Base-by-base conservation (phyloP, 2,329 filamentous ascomycete species). In the Exophiala sideris region DNA sequence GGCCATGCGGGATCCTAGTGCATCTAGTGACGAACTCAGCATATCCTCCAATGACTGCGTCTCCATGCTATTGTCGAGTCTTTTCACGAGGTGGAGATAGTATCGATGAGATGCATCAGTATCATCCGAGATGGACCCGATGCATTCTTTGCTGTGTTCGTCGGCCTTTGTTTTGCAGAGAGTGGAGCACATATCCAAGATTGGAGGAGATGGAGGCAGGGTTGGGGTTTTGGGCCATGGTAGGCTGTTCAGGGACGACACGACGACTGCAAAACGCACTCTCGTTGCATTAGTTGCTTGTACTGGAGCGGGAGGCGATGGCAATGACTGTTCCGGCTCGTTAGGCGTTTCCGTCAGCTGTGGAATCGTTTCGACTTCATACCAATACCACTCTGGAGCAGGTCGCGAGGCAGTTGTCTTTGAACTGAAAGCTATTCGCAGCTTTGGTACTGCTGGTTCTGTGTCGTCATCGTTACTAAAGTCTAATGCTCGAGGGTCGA, bases 41-140 rank as follows among this genome's bases (percentile, higher is more conserved):
- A 29, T 29, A 8, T 29, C 24, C 24, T 29, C 24, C 24, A 18
- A 29, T 4, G 48, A 36, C 40, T 50, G 40, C 18, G 40, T 45
- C 32, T 50, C 40, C 10, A 50, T 16, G 1, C 14, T 32, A 8
- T 18, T n/a, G 3, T 46, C 42, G n/a, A 29, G 42, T 34, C 46
- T 48, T 12, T 52, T 41, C 39, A 45, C 9, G 7, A 45, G 14
- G 16, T 45, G 45, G 21, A 52, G 18, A 35, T 9, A 48, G 21
- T 52, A 48, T 9, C 34, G 42, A 9, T 48, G 35, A 32, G 33
- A 24, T 2, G 9, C 9, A 14, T 46, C 40, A 10, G 11, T n/a
- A 10, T 52, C 50, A 20, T 52, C 49, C 16, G 29, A 41, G 42
- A 52, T 34, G 16, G 45, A 32, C 5, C 50, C 50, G 6, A 52